Conservation (phyloP, 2,329 filamentous ascomycete genomes). For the Aspergillus udagawae region DNA sequence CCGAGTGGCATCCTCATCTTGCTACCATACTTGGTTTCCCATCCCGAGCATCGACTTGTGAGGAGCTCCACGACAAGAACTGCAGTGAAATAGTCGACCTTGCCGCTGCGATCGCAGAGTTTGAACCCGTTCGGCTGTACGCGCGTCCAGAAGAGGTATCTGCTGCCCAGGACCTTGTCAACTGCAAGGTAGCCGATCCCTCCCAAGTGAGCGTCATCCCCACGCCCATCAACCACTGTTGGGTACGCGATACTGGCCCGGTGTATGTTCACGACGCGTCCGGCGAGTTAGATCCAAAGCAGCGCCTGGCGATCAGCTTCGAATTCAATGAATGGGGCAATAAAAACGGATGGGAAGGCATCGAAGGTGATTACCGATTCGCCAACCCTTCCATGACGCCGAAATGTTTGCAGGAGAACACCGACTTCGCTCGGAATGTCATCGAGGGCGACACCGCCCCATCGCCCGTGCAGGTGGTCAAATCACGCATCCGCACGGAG, state of each 20-base stretch:
- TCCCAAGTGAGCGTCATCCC: slow-evolving; percentile 13
- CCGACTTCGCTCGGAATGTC: slow-evolving; percentile 13
- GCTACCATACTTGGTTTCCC: slow-evolving; percentile 9
- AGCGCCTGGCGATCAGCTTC: slow-evolving; percentile 16
- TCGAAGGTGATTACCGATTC: slow-evolving; percentile 12
- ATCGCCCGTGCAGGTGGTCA: slow-evolving; percentile 8
- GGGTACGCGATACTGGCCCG: slow-evolving; percentile 20
- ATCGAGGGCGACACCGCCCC: slow-evolving; percentile 13
- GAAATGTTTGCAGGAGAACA: slow-evolving; percentile 10
- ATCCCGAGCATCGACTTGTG: slow-evolving; percentile 8
- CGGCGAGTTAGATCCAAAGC: slow-evolving; percentile 8
- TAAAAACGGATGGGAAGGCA: slow-evolving; percentile 9
- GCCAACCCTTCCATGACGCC: slow-evolving; percentile 13
- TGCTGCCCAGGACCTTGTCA: slow-evolving; percentile 10
- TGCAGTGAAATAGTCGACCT: slow-evolving; percentile 15
- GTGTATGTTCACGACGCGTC: slow-evolving; percentile 17
- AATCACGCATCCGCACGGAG: slow-evolving; percentile 19
- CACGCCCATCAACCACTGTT: slow-evolving; percentile 17
- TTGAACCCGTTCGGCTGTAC: slow-evolving; percentile 22
- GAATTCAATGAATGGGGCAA: slow-evolving; percentile 22
- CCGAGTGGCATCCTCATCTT: slow-evolving; percentile 9
- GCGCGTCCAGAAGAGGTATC: slow-evolving; percentile 15
- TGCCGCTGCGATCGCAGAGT: slow-evolving; percentile 14
- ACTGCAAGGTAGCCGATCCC: slow-evolving; percentile 1
- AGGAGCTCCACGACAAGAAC: slow-evolving; percentile 3